Evolutionary conservation across 2,329 filamentous ascomycete species (phyloP).

Genomic region (Sporothrix variecibatus): DNA sequence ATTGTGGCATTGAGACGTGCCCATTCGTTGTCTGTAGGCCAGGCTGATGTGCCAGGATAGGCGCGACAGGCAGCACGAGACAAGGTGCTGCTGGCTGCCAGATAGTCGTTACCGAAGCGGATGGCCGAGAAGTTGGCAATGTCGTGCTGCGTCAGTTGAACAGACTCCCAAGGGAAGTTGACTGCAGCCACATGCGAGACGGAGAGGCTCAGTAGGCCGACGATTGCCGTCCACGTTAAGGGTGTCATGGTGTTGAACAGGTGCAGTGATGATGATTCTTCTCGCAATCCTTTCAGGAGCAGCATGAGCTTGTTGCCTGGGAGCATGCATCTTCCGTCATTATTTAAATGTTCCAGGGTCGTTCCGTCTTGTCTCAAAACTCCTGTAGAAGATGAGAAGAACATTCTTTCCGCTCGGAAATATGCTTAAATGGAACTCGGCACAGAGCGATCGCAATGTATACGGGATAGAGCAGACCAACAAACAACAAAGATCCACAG

Average conservation of each 20-base stretch:
- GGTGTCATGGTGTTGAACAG: background rate
- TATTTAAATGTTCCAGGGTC: background rate
- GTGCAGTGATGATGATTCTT: too few relatives aligned
- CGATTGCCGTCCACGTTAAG: background rate
- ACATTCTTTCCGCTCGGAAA: background rate
- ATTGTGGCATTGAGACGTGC: slow-evolving; percentile 36
- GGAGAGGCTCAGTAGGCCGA: background rate
- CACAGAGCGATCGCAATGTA: background rate
- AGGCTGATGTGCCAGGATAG: slow-evolving; percentile 36
- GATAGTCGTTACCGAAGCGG: slow-evolving; percentile 17
- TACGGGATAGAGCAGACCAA: background rate
- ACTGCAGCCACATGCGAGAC: background rate
- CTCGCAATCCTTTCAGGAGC: background rate
- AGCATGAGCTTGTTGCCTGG: background rate
- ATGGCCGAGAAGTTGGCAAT: slow-evolving; percentile 26
- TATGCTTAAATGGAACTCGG: slow-evolving; percentile 4
- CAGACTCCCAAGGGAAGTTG: slow-evolving; percentile 26
- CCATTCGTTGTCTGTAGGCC: slow-evolving; percentile 39
- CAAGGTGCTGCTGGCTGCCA: background rate
- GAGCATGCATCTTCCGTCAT: background rate
- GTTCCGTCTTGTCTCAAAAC: background rate
- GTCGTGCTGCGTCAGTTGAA: slow-evolving; percentile 20
- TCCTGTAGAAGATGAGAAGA: background rate
- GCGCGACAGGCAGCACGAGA: slow-evolving; percentile 35
- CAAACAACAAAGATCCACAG: background rate